A percentile compares a stretch with the other conserved stretches of the same genome.
These are phyloP conservation scores for Posidonia oceanica DNA, from an alignment of 116 monocot genomes.

Conservation along the genomic window DNA sequence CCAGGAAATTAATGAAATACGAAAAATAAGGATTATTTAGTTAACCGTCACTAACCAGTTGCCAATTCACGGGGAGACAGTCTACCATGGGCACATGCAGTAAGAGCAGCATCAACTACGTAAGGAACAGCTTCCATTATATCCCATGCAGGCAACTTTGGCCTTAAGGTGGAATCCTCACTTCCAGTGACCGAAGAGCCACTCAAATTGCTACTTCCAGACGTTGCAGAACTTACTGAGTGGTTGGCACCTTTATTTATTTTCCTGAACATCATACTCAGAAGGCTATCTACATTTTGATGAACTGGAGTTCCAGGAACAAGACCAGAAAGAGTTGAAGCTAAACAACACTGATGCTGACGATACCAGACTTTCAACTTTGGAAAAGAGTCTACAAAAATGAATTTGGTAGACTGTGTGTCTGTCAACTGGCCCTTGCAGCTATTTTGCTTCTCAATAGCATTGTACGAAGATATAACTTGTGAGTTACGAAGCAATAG, in stretches of 20 bases:
- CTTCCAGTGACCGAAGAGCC: conserved; percentile 53
- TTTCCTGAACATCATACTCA: conserved; percentile 92
- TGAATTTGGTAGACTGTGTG: conserved; percentile 26
- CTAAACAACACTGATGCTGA: conserved; percentile 97
- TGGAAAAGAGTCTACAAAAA: conserved; percentile 85
- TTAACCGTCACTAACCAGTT: conserved; percentile 41
- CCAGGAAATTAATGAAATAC: no score
- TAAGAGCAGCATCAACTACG: conserved; percentile 94
- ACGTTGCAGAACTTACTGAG: conserved; percentile 33
- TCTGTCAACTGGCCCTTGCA: background rate
- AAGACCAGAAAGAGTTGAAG: conserved; percentile 88
- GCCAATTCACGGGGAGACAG: conserved; percentile 89
- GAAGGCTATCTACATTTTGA: conserved; percentile 77
- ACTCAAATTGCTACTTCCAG: conserved; percentile 68
- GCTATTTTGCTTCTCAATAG: conserved; percentile 12
- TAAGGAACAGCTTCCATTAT: conserved; percentile 96
- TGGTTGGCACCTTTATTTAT: conserved; percentile 48
- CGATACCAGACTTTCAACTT: conserved; percentile 92
- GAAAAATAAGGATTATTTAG: no score
- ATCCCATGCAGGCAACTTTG: conserved; percentile 90
- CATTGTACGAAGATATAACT: conserved; percentile 19
- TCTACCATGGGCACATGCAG: conserved; percentile 85
- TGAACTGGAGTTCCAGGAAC: conserved; percentile 75
- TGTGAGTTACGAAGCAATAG: conserved; percentile 62
- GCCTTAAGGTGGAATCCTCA: conserved; percentile 49